Evolutionary conservation across 495 filamentous ascomycete genomes (phyloP), one percentile per base, ranked within the genome.

Genomic region (Apiosordaria backusii): DNA sequence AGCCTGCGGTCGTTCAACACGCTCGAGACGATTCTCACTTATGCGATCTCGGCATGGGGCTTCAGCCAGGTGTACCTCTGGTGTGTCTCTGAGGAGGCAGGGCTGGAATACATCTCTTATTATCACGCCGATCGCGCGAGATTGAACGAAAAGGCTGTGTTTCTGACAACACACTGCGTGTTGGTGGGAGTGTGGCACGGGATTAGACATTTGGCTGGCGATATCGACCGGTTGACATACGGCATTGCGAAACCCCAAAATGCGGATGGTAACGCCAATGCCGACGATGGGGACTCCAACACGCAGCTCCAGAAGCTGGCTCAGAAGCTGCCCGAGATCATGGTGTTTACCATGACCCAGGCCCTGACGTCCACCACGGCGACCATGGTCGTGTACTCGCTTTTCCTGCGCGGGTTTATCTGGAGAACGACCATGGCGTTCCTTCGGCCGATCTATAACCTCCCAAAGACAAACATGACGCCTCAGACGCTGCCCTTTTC

Each of bases 91-190:
- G 72, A 81, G n/a, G 76, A 79, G 7, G 86, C 88, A 9, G 83
- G 89, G 52, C 79, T 97, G 19, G 82, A 85, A 60, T 90, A 88
- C 84, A 85, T 95, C 61, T 89, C 89, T 24, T 82, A 85, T 57
- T 81, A 78, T 50, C 80, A 72, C 65, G 79, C 90, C 63, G 92
- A 95, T 74, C 84, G 94, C 18, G 81, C 88, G 16, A 84, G 85
- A n/a, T 76, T 97, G 66, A 99, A 99, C 74, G 95, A 99, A 77
- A 82, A 90, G 68, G 87, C 91, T 1, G 83, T 99, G 35, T 96
- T 92, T 76, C 80, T 97, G 19, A 87, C 90, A 9, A 85, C 85
- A 53, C 85, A 89, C 69, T 84, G 93, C 63, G 67, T 90, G 5
- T 75, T 86, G 1, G 78, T 94, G 19, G 92, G 90, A 4, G 67